These are phyloP conservation scores for Brettanomyces custersianus DNA, from an alignment of 805 yeast genomes.

Conservation along the genomic window DNA sequence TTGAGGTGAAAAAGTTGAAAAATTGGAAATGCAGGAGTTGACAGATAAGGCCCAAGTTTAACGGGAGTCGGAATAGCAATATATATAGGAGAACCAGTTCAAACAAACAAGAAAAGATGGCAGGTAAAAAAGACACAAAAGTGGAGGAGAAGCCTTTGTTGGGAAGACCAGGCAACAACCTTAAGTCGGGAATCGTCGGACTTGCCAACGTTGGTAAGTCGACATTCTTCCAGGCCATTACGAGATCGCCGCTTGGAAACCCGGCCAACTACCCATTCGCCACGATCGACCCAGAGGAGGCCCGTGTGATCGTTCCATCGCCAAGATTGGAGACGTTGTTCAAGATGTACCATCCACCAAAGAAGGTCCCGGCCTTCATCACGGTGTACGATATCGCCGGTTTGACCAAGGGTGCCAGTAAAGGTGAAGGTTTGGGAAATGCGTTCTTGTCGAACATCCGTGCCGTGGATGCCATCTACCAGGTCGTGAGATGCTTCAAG, in stretches of 20 bases:
- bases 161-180: conserved; percentile 34
- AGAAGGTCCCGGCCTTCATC: conserved; percentile 83
- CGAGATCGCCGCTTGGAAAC: conserved; percentile 84
- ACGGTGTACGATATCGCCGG: conserved; percentile 98
- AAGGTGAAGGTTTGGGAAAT: conserved; percentile 97
- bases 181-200: conserved; percentile 82
- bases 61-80: neutral
- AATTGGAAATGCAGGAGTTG: no score
- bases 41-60: no score
- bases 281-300: conserved; percentile 97
- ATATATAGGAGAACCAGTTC: neutral
- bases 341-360: conserved; percentile 70
- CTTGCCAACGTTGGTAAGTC: conserved; percentile 94
- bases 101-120: conserved; percentile 17
- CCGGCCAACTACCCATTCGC: conserved; percentile 99
- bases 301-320: conserved; percentile 90
- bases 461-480: conserved; percentile 96
- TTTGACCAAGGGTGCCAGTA: conserved; percentile 90
- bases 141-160: conserved; percentile 27
- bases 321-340: conserved; percentile 73
- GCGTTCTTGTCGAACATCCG: conserved; percentile 94
- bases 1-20: no score
- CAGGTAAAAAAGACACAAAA: conserved; percentile 30
- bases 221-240: conserved; percentile 94
- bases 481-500: conserved; percentile 95